Evolutionary conservation across 495 filamentous ascomycete genomes (phyloP), one percentile per base, ranked within the genome.

Genomic region (Tuber indicum): DNA sequence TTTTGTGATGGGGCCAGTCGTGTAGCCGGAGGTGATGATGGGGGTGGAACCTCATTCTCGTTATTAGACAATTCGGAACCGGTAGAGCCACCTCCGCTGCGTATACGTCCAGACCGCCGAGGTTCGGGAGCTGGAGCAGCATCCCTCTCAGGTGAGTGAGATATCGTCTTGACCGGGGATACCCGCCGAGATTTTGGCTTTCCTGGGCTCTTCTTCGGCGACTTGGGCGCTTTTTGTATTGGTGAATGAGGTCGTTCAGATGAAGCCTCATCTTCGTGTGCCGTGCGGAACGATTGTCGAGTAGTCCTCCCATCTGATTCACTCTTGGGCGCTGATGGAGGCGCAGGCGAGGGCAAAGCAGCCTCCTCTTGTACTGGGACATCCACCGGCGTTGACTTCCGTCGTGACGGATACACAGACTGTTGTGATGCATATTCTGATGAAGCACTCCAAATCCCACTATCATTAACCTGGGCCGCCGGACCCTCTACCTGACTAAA

Each of bases 201-300:
- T 14, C 16, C 58, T 36, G 58, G 58, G 32, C 58, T 66, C 58
- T 36, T 66, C 58, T 36, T 36, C 14, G 58, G 26, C 14, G 26
- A 36, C 58, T 36, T 66, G 58, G 26, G 58, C 5, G 32, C 58
- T 66, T 66, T 66, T 32, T 66, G 58, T 66, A 43, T 41, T 45
- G 75, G 71, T 19, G 75, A 74, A 45, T 32, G 72, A 45, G 71
- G 70, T n/a, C 21, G 72, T 3, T 62, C n/a, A 26, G 75, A 74
- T 70, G 58, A 66, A 36, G 58, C 58, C 58, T 45, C 46, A 66
- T 90, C 88, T 80, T 93, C 90, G 79, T 89, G 89, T 2, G 91
- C 90, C 9, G 92, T 91, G 62, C 91, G 88, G 82, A 92, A 93
- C 0, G 89, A 91, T 8, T 85, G 87, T 58, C 89, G 88, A 36